Evolutionary conservation across 495 filamentous ascomycete genomes (phyloP).

Genomic region (Entonaema liquescens): DNA sequence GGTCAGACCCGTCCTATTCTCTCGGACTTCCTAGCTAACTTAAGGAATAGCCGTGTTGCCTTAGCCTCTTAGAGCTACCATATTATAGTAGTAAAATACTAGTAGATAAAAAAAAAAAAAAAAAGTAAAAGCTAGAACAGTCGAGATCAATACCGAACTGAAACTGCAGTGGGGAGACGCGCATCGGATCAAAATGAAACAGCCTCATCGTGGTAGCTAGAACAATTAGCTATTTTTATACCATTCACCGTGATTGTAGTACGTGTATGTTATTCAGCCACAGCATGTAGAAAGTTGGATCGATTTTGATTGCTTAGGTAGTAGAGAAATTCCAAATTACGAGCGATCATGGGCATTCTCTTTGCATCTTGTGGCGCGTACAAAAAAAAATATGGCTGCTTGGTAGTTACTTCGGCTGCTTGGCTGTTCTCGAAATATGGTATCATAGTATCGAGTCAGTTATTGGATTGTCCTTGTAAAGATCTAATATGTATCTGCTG

Average conservation of each 20-base stretch:
- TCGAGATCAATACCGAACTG: slow-evolving; percentile 14
- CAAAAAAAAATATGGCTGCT: too few relatives aligned
- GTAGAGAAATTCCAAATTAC: too few relatives aligned
- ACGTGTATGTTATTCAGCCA: background rate
- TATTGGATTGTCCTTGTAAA: background rate
- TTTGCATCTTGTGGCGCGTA: too few relatives aligned
- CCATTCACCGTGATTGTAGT: background rate
- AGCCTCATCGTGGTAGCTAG: slow-evolving; percentile 20
- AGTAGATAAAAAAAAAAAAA: too few relatives aligned
- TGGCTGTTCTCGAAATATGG: background rate
- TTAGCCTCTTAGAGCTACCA: too few relatives aligned
- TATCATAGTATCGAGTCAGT: background rate
- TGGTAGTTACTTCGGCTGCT: background rate
- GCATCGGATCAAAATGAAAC: slow-evolving; percentile 30
- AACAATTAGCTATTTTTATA: slow-evolving; percentile 32
- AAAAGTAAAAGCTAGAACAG: slow-evolving; percentile 15
- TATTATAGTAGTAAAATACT: too few relatives aligned
- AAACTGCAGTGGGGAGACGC: slow-evolving; percentile 16
- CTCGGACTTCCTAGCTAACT: slow-evolving; percentile 17
- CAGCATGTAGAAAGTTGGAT: background rate
- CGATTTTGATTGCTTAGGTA: background rate
- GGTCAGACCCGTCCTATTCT: slow-evolving; percentile 7
- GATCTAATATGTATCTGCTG: slow-evolving; percentile 10
- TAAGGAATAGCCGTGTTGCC: background rate
- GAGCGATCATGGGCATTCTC: too few relatives aligned